Conservation (phyloP, 1,139 yeast genomes). For the Kodamaea arcana region DNA sequence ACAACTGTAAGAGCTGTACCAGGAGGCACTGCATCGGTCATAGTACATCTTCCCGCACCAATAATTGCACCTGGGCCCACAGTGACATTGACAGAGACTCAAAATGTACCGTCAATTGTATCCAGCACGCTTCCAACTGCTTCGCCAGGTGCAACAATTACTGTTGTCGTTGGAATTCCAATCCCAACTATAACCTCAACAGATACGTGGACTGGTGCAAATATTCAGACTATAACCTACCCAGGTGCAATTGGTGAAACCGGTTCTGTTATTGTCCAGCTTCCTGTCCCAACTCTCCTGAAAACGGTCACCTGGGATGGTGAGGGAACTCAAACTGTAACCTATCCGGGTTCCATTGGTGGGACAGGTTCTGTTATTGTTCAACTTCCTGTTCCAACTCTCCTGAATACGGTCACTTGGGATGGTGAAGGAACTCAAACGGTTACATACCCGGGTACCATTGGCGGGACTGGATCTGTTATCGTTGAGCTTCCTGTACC, state of each 20-base stretch:
- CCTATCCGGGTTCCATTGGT: constrained; percentile 9
- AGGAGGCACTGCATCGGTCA: constrained; percentile 10
- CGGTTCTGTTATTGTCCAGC: constrained; percentile 13
- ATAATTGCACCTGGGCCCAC: constrained; percentile 6
- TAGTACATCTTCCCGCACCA: constrained; percentile 16
- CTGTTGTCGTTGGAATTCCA: no score
- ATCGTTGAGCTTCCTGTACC: constrained; percentile 11
- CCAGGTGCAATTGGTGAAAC: constrained; percentile 12
- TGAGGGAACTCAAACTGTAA: constrained; percentile 2
- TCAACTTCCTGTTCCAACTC: constrained; percentile 17
- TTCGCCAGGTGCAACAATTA: no score
- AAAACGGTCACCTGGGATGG: constrained; percentile 7
- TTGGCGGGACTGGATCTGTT: constrained; percentile 7
- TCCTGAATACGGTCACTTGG: not conserved
- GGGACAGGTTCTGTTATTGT: constrained; percentile 15
- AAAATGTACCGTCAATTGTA: no score
- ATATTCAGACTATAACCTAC: constrained; percentile 3
- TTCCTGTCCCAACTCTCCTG: constrained; percentile 14
- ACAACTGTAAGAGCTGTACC: constrained; percentile 5
- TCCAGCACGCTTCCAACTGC: no score
- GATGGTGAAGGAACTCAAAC: constrained; percentile 2
- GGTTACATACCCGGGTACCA: constrained; percentile 7
- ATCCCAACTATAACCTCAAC: constrained; percentile 7
- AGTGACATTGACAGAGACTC: constrained; percentile 14
- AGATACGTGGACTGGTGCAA: constrained; percentile 6